These are phyloP conservation scores for Metarhizium guizhouense DNA, from an alignment of 2,329 filamentous ascomycete species.

Conservation along the genomic window DNA sequence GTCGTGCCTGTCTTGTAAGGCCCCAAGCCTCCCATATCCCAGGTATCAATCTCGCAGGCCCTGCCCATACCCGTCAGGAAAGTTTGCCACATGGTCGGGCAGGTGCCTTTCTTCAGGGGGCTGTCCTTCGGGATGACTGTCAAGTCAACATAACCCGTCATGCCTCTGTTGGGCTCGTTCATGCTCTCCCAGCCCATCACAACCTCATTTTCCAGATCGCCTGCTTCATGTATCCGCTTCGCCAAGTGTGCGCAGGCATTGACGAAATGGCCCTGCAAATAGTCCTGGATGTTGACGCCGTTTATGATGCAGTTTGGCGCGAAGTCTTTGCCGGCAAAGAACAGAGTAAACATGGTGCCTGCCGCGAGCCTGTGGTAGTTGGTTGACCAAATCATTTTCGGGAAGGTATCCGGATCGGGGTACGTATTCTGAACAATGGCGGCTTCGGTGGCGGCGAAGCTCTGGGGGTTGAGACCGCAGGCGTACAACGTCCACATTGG, in stretches of 20 bases:
- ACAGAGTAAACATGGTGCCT: conserved; percentile 88
- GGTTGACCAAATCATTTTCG: conserved; percentile 99
- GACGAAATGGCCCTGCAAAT: conserved; percentile 79
- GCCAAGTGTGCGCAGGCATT: conserved; percentile 74
- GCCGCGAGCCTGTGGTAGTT: conserved; percentile 86
- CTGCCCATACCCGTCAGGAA: conserved; percentile 86
- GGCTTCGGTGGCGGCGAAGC: conserved; percentile 79
- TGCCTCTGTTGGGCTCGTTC: conserved; percentile 87
- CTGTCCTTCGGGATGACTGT: conserved; percentile 77
- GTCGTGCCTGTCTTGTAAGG: conserved; percentile 80
- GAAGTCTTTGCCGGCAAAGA: conserved; percentile 85
- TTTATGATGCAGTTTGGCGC: conserved; percentile 94
- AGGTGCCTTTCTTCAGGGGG: conserved; percentile 84
- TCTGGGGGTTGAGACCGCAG: conserved; percentile 78
- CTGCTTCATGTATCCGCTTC: conserved; percentile 77
- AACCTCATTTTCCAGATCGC: conserved; percentile 75
- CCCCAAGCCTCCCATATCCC: conserved; percentile 88
- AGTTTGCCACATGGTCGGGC: conserved; percentile 88
- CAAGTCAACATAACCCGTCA: conserved; percentile 77
- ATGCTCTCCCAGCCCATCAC: conserved; percentile 94
- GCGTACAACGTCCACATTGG: conserved; percentile 98
- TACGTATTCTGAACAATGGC: conserved; percentile 94
- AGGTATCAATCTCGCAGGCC: conserved; percentile 81
- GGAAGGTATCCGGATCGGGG: conserved; percentile 73
- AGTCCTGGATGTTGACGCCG: conserved; percentile 93